A percentile compares a stretch with the other conserved stretches of the same genome.
Conservation (phyloP, 768 basidiomycete genomes). For the Tricholoma flavovirens region DNA sequence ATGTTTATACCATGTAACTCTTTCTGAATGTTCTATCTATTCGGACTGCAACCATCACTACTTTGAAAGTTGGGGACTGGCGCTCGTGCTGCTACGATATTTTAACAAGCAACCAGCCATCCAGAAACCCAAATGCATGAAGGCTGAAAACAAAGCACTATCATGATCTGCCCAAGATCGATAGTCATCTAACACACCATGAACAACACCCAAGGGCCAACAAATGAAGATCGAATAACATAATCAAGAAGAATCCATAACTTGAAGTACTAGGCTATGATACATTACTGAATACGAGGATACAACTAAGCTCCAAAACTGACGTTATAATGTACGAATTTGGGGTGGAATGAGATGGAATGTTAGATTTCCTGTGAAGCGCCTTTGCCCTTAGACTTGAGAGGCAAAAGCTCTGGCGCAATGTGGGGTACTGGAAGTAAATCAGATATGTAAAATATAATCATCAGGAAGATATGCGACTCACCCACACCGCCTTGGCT, state of each 20-base stretch:
- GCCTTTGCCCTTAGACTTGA: slow-evolving; percentile 5
- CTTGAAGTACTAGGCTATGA: too few species aligned
- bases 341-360: too few species aligned
- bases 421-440: slow-evolving; percentile 17
- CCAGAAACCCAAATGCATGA: too few species aligned
- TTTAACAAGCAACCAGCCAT: too few species aligned
- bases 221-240: neutral
- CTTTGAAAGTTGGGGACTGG: too few species aligned
- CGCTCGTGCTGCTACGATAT: too few species aligned
- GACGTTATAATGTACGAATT: neutral
- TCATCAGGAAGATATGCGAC: slow-evolving; percentile 43
- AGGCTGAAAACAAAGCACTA: too few species aligned
- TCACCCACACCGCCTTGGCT: slow-evolving; percentile 72
- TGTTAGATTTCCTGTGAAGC: slow-evolving; percentile 10
- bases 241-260: neutral
- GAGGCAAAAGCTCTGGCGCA: slow-evolving; percentile 14
- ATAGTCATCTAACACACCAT: too few species aligned
- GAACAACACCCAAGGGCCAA: neutral
- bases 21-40: too few species aligned
- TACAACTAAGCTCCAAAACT: neutral
- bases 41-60: too few species aligned
- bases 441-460: neutral
- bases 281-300: neutral
- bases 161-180: too few species aligned
- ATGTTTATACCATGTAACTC: too few species aligned